These are phyloP conservation scores for Spiromastix sp. DNA, from an alignment of 2,329 filamentous ascomycete species.

Conservation along the genomic window DNA sequence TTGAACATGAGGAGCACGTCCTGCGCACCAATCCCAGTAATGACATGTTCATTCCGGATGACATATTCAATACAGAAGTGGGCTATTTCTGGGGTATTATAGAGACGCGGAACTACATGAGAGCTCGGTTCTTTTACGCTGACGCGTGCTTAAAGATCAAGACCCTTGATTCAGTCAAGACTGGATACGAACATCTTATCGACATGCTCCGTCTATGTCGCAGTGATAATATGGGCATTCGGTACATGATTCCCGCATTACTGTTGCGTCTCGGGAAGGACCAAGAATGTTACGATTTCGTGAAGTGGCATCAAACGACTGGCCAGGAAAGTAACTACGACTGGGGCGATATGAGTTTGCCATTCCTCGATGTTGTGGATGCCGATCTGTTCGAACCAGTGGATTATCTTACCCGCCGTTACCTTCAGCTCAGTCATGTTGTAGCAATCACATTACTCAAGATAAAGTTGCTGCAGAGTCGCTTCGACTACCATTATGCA, in stretches of 20 bases:
- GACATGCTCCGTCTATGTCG: conserved; percentile 38
- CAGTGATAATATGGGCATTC: conserved; percentile 36
- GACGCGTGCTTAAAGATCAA: conserved; percentile 25
- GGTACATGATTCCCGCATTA: conserved; percentile 31
- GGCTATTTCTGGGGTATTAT: conserved; percentile 36
- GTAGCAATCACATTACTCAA: conserved; percentile 26
- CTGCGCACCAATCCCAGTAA: conserved; percentile 24
- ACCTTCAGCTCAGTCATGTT: conserved; percentile 9
- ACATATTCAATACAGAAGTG: conserved; percentile 29
- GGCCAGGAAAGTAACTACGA: conserved; percentile 23
- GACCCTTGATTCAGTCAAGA: conserved; percentile 25
- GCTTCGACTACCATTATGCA: conserved; percentile 18
- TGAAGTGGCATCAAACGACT: conserved; percentile 36
- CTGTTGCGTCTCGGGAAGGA: conserved; percentile 39
- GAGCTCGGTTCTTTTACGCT: conserved; percentile 23
- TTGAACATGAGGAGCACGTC: conserved; percentile 28
- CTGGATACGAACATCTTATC: conserved; percentile 29
- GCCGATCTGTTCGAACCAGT: conserved; percentile 34
- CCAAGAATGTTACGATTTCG: conserved; percentile 42
- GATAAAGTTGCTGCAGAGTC: conserved; percentile 24
- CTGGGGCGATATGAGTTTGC: conserved; percentile 22
- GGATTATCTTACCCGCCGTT: conserved; percentile 10
- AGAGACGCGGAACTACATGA: conserved; percentile 38
- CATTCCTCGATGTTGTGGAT: conserved; percentile 28
- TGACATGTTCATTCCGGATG: conserved; percentile 18